phyloP scores from a whole-genome alignment of 2,329 filamentous ascomycete species.

The Colletotrichum sp. region DNA sequence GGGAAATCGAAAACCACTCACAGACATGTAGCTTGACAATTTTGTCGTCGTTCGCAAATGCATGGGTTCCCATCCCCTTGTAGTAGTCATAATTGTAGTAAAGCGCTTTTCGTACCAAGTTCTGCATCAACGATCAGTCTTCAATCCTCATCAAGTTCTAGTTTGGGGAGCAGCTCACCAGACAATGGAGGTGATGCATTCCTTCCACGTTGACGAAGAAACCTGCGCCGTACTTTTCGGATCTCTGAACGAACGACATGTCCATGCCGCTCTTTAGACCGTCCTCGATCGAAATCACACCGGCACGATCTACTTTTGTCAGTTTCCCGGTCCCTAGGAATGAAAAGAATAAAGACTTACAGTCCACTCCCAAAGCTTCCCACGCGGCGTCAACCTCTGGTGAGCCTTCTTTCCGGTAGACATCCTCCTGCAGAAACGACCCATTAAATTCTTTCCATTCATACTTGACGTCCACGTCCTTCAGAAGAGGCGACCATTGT shows the following conservation, averaged over 20 bases:
- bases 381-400: slow-evolving; percentile 64
- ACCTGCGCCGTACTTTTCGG: slow-evolving; percentile 60
- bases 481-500: slow-evolving; percentile 41
- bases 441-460: slow-evolving; percentile 55
- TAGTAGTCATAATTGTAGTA: slow-evolving; percentile 68
- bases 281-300: slow-evolving; percentile 54
- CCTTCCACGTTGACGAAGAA: slow-evolving; percentile 64
- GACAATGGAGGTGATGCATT: slow-evolving; percentile 62
- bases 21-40: slow-evolving; percentile 63
- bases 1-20: slow-evolving; percentile 38
- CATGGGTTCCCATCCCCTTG: slow-evolving; percentile 49
- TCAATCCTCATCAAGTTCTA: not conserved
- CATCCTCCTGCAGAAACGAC: slow-evolving; percentile 57
- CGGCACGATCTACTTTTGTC: slow-evolving; percentile 41
- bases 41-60: slow-evolving; percentile 60
- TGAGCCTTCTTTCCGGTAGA: slow-evolving; percentile 54
- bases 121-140: slow-evolving; percentile 37
- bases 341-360: slow-evolving; percentile 35
- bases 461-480: slow-evolving; percentile 37
- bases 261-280: slow-evolving; percentile 57
- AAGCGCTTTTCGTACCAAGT: slow-evolving; percentile 62
- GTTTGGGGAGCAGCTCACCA: slow-evolving; percentile 39
- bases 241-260: slow-evolving; percentile 59
- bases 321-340: not conserved
- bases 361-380: slow-evolving; percentile 48